These are phyloP conservation scores for Pneumocystis canis DNA, from an alignment of 1,139 yeast species.

Conservation along the genomic window DNA sequence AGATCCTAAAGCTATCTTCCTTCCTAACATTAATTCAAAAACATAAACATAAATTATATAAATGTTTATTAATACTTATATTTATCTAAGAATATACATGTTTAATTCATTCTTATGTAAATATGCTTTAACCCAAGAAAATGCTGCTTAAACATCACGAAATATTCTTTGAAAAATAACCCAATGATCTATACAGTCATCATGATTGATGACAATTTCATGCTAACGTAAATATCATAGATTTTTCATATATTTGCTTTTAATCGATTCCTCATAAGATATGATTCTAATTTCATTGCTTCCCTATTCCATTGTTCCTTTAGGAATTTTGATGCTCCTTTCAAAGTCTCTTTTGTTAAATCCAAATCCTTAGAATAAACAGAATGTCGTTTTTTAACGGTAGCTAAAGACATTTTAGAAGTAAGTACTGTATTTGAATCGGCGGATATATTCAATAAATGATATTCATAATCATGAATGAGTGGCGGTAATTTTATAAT, in stretches of 20 bases:
- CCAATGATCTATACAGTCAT: background rate
- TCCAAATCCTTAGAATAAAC: background rate
- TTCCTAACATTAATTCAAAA: constrained; percentile 7
- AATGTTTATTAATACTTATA: background rate
- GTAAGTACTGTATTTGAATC: background rate
- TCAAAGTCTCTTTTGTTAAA: background rate
- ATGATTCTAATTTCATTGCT: background rate
- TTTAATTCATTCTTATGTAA: background rate
- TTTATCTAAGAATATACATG: background rate
- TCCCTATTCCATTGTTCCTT: background rate
- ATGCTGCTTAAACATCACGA: background rate
- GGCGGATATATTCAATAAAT: background rate
- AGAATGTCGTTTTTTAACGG: background rate
- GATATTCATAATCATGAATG: background rate
- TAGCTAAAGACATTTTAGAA: background rate
- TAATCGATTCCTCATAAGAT: background rate
- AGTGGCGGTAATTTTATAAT: background rate
- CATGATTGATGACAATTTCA: background rate
- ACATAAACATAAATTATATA: background rate
- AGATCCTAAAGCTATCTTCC: constrained; percentile 18
- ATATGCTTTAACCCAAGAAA: background rate
- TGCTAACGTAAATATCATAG: background rate
- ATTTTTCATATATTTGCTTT: background rate
- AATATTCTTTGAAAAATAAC: background rate
- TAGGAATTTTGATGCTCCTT: background rate